A percentile compares a stretch with the other conserved stretches of the same genome.
phyloP scores from a whole-genome alignment of 1,139 yeast genomes.

The Zygosaccharomyces pseudobailii region DNA sequence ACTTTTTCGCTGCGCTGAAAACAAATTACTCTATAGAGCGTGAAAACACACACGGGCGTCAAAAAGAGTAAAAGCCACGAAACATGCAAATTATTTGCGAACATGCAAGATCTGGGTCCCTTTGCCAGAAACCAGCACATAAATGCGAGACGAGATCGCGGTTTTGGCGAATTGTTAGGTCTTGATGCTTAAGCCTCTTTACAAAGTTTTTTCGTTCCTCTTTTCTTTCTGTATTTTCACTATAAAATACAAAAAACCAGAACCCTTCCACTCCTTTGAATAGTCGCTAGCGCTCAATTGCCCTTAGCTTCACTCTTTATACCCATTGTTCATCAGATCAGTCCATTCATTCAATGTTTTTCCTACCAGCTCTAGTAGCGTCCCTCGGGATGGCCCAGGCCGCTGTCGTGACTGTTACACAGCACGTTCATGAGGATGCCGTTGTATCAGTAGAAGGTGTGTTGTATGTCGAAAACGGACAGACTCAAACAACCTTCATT shows the following conservation, averaged over 20 bases:
- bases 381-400: slow-evolving; percentile 35
- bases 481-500: slow-evolving; percentile 30
- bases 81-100: background rate
- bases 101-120: background rate
- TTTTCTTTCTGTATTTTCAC: background rate
- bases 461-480: slow-evolving; percentile 26
- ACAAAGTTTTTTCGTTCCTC: background rate
- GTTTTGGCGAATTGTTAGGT: background rate
- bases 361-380: slow-evolving; percentile 1
- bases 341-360: background rate
- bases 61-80: background rate
- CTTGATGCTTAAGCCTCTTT: background rate
- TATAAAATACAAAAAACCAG: background rate
- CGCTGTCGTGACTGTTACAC: slow-evolving; percentile 35
- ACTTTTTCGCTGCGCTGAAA: background rate
- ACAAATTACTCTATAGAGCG: background rate
- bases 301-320: background rate
- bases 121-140: background rate
- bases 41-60: background rate
- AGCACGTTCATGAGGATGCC: slow-evolving; percentile 25
- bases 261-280: background rate
- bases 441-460: slow-evolving; percentile 29
- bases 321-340: background rate
- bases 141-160: background rate
- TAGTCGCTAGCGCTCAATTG: background rate